Percentiles rank a stretch among this genome's conserved stretches.
Evolutionary conservation across 78 protist species (phyloP).

Genomic region (Isochrysis galbana): DNA sequence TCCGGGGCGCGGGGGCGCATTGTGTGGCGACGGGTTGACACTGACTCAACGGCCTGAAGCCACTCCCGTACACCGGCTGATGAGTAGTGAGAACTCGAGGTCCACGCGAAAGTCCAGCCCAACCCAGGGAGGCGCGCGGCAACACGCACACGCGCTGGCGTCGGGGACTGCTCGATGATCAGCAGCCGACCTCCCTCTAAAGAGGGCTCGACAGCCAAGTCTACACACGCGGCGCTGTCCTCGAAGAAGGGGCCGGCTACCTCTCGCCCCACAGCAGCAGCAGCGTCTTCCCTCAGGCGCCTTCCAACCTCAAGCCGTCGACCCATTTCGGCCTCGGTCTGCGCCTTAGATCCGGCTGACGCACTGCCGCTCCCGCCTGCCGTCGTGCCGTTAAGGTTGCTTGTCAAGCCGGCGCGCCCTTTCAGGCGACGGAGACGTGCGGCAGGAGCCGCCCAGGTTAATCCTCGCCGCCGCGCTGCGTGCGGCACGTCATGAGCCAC

Average conservation of each 20-base stretch:
- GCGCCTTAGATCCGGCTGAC: background rate
- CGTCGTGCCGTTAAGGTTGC: background rate
- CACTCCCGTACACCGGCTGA: background rate
- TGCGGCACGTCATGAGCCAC: too few relatives aligned
- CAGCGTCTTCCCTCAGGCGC: background rate
- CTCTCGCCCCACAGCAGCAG: background rate
- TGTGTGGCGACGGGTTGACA: background rate
- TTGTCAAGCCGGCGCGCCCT: background rate
- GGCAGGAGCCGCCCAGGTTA: background rate
- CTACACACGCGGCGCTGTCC: background rate
- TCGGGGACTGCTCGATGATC: background rate
- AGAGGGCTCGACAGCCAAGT: background rate
- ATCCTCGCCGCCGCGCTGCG: too few relatives aligned
- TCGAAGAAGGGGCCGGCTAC: background rate
- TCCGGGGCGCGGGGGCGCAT: background rate
- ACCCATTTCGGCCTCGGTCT: background rate
- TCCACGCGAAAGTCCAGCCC: background rate
- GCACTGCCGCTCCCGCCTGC: background rate
- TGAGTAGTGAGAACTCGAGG: background rate
- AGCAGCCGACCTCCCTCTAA: conserved; percentile 1
- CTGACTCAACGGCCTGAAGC: background rate
- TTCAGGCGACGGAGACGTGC: background rate
- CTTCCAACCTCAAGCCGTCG: background rate
- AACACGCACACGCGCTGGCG: background rate
- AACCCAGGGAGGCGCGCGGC: background rate